Base-by-base conservation (phyloP, 345 rosid species). In the Trapa bicornis region DNA sequence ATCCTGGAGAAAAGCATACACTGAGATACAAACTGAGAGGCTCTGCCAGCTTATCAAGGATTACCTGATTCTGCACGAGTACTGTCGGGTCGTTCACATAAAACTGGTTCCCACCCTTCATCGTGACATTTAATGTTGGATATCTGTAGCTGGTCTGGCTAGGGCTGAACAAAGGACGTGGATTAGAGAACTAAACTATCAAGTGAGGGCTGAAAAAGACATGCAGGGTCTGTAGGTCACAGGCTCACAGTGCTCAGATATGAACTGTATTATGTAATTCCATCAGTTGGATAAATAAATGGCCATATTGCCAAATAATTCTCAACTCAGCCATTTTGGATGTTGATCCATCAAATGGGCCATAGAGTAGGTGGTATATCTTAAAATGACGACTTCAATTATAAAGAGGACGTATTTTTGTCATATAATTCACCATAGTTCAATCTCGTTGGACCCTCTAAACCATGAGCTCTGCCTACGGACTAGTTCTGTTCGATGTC, bases 31-130 rank as follows among this genome's bases (percentile, higher is more conserved):
- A 42, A 17, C 47, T 63, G 47, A 22, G 29, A 37, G 47, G 45
- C 29, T 39, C 29, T 22, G 29, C 29, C 43, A 12, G 13, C 43
- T 12, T 61, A 63, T 66, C 37, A 47, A 43, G 29, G 33, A 13
- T 68, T 81, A 91, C 99, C 88, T 67, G 7, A 66, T 64, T 7
- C 65, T 53, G 2, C 42, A 81, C 67, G 4, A 78, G 3, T 52
- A 73, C 75, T 71, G 87, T 73, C 32, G 97, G 96, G 48, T 81
- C 74, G 48, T 80, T 79, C 70, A 86, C 82, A 8, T 70, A 82
- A 72, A 80, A 87, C 1, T 57, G 71, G 68, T 78, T 77, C 57
- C 96, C 96, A 38, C 99, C 93, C 77, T 89, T 82, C 99, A 91
- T 89, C 61, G 88, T 81, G 72, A 94, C 76, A 76, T 80, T 83